Evolutionary conservation across 208 protist genomes (phyloP), one percentile per base, ranked within the genome.

Genomic region (Trypanosoma theileri): DNA sequence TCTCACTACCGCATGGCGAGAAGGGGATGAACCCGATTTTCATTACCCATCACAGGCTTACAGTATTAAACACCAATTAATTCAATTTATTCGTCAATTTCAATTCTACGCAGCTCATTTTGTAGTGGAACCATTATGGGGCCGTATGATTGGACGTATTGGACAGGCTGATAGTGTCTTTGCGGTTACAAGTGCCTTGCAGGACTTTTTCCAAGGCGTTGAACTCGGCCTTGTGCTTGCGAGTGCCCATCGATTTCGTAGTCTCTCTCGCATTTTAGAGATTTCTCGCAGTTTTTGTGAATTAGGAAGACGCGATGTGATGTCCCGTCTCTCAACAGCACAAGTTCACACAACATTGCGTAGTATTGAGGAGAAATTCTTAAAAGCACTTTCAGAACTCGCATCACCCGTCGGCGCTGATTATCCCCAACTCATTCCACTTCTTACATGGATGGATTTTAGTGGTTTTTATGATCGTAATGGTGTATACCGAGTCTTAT

Each of bases 91-190:
- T 17, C 82, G 86, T 7, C 90, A 96, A 69, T 96, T 91, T 69
- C 87, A 92, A 66, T 96, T 96, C 59, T 93, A 91, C 62, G 87
- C 90, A 2, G 80, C 85, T n/a, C 90, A 93, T 51, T 91, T 93
- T 77, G 87, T 96, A 63, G 68, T 96, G 28, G 85, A 93, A 74
- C 90, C 90, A 59, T 73, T 86, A 59, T 96, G 90, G 90, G 77
- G 78, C 50, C 78, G 81, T 16, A 79, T 96, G 44, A 74, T 93
- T 55, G n/a, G 42, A 11, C 79, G 79, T 13, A 79, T 96, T 40
- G 79, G 80, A 16, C 81, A 86, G 69, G 58, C 87, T 0, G 84
- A 92, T 26, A 86, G 78, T 59, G 77, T 96, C 8, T 92, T 93
- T 59, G 63, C 80, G 28, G 82, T 96, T 14, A 80, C 62, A 11